These are phyloP conservation scores for Albugo candida DNA, from an alignment of 352 stramenopile species.

Conservation along the genomic window DNA sequence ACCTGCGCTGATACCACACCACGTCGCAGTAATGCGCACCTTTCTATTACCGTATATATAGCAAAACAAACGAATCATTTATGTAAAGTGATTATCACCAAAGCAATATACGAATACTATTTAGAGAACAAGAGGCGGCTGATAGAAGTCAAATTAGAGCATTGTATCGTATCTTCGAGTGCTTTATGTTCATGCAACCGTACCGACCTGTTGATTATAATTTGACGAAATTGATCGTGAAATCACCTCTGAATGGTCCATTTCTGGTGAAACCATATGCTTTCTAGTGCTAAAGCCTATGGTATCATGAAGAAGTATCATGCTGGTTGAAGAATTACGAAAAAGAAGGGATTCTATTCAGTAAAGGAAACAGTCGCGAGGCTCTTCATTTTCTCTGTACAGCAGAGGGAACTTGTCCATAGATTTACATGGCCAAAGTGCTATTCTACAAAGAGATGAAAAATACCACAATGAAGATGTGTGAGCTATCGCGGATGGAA, in stretches of 20 bases:
- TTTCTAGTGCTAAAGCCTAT: constrained; percentile 36
- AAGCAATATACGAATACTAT: too few relatives aligned
- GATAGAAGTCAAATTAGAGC: constrained; percentile 8
- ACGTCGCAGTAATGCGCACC: too few relatives aligned
- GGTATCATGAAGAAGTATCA: constrained; percentile 27
- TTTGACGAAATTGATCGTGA: constrained; percentile 38
- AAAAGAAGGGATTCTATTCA: constrained; percentile 28
- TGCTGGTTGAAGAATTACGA: constrained; percentile 40
- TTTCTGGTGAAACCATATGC: constrained; percentile 54
- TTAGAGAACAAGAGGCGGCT: too few relatives aligned
- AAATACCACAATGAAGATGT: constrained; percentile 24
- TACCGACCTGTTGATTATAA: constrained; percentile 52
- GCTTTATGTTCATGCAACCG: constrained; percentile 26
- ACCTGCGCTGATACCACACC: too few relatives aligned
- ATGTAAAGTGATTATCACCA: too few relatives aligned
- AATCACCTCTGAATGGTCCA: constrained; percentile 40
- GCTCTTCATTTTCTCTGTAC: neutral
- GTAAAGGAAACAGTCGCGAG: constrained; percentile 9
- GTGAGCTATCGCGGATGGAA: constrained; percentile 31
- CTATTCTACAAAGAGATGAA: constrained; percentile 33
- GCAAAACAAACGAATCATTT: too few relatives aligned
- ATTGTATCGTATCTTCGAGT: constrained; percentile 35
- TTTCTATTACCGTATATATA: too few relatives aligned
- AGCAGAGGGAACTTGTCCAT: constrained; percentile 13
- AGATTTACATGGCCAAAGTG: constrained; percentile 25